These are phyloP conservation scores for Dendryphion nanum DNA, from an alignment of 2,329 filamentous ascomycete genomes.

Conservation along the genomic window DNA sequence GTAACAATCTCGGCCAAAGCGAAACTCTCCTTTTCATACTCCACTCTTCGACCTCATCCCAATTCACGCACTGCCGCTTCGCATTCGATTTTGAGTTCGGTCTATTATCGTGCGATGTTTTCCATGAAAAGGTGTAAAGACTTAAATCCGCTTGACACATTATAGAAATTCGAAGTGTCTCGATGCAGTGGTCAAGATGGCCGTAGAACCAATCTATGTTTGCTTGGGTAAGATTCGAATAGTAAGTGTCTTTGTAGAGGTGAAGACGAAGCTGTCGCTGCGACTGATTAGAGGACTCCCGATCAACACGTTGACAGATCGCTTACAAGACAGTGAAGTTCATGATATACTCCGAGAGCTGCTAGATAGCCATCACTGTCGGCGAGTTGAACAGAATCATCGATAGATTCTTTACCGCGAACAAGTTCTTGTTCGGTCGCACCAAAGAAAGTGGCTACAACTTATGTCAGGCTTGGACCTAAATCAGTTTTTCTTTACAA, in stretches of 20 bases:
- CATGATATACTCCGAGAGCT: slow-evolving; percentile 7
- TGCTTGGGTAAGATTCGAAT: not conserved
- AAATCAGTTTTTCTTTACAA: too few species aligned
- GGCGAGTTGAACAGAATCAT: slow-evolving; percentile 2
- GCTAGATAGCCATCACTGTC: slow-evolving; percentile 4
- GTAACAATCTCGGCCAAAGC: not conserved
- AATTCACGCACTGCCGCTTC: slow-evolving; percentile 9
- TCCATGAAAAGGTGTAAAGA: slow-evolving; percentile 9
- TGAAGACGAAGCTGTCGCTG: not conserved
- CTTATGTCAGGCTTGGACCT: not conserved
- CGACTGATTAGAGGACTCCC: not conserved
- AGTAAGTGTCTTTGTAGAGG: not conserved
- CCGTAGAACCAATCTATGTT: not conserved
- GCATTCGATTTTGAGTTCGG: slow-evolving; percentile 3
- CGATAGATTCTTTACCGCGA: not conserved
- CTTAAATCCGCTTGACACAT: slow-evolving; percentile 8
- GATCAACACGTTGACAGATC: not conserved
- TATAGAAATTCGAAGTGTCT: slow-evolving; percentile 3
- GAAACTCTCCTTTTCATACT: not conserved
- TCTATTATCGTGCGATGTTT: not conserved
- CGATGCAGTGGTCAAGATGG: slow-evolving; percentile 8
- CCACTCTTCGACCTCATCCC: slow-evolving; percentile 5
- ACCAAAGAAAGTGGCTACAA: not conserved
- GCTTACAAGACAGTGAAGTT: slow-evolving; percentile 8
- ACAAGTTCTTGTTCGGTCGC: not conserved